Percentiles rank a stretch among this genome's conserved stretches.
Conservation (phyloP, 2,329 filamentous ascomycete genomes). For the Epicoccum nigrum region DNA sequence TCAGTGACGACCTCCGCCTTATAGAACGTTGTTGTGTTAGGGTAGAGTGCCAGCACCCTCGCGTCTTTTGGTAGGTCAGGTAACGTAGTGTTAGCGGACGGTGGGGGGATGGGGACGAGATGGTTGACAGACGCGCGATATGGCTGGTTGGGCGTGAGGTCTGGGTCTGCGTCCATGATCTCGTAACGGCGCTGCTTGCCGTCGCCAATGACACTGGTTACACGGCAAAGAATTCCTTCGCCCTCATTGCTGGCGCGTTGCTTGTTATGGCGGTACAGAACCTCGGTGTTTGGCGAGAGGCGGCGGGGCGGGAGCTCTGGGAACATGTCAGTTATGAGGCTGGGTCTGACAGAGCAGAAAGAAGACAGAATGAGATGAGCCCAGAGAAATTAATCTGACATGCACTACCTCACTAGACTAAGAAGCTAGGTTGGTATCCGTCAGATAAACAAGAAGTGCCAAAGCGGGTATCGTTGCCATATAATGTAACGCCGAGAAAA, state of each 20-base stretch:
- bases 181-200: constrained; percentile 61
- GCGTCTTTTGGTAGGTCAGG: constrained; percentile 50
- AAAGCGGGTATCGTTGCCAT: constrained; percentile 30
- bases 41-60: constrained; percentile 58
- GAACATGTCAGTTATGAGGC: constrained; percentile 5
- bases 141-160: constrained; percentile 47
- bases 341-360: not conserved
- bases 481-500: constrained; percentile 15
- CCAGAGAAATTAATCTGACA: constrained; percentile 16
- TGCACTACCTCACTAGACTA: constrained; percentile 27
- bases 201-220: constrained; percentile 59
- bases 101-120: constrained; percentile 53
- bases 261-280: constrained; percentile 58
- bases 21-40: constrained; percentile 61
- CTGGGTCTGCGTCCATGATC: constrained; percentile 58
- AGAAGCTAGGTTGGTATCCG: constrained; percentile 21
- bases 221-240: constrained; percentile 59
- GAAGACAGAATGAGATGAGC: not conserved
- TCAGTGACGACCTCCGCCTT: constrained; percentile 56
- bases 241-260: constrained; percentile 50
- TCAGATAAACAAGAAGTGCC: constrained; percentile 19
- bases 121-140: constrained; percentile 56
- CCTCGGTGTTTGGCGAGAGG: constrained; percentile 53
- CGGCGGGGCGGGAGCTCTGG: constrained; percentile 35
- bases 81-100: constrained; percentile 48